A percentile compares a stretch with the other conserved stretches of the same genome.
These are phyloP conservation scores for Irineochytrium annulatum DNA, from an alignment of 192 early-diverging fungal genomes.

Conservation along the genomic window DNA sequence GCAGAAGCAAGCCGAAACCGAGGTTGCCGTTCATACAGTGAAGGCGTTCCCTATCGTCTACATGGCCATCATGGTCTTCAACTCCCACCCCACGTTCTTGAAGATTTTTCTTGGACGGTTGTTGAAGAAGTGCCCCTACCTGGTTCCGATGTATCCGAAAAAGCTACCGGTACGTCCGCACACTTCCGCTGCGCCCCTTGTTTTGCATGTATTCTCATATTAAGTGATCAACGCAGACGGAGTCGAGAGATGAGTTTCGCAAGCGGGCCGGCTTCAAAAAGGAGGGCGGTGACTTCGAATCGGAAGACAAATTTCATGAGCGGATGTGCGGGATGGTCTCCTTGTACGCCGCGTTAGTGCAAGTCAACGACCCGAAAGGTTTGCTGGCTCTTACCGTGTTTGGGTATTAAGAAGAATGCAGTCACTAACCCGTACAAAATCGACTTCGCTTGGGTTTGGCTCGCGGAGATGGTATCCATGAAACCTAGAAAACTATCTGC, in stretches of 20 bases:
- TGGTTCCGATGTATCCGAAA: constrained; percentile 60
- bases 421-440: constrained; percentile 41
- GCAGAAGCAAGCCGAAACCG: constrained; percentile 70
- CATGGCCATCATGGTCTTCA: constrained; percentile 54
- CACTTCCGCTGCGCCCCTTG: constrained; percentile 5
- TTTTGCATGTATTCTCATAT: neutral
- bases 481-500: constrained; percentile 64
- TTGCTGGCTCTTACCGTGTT: neutral
- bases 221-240: constrained; percentile 22
- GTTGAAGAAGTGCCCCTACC: constrained; percentile 64
- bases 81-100: constrained; percentile 52
- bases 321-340: constrained; percentile 64
- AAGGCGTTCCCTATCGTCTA: constrained; percentile 66
- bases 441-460: constrained; percentile 67
- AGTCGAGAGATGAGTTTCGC: constrained; percentile 34
- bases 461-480: constrained; percentile 65
- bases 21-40: constrained; percentile 53
- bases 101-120: constrained; percentile 62
- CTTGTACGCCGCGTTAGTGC: constrained; percentile 66
- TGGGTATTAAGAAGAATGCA: neutral
- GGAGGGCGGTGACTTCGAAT: constrained; percentile 42
- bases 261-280: constrained; percentile 42
- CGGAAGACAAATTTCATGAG: constrained; percentile 56
- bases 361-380: constrained; percentile 43
- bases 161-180: constrained; percentile 38